A percentile compares a stretch with the other conserved stretches of the same genome.
These are phyloP conservation scores for Phyllostachys edulis DNA, from an alignment of 176 grass and related monocot genomes.

Conservation along the genomic window DNA sequence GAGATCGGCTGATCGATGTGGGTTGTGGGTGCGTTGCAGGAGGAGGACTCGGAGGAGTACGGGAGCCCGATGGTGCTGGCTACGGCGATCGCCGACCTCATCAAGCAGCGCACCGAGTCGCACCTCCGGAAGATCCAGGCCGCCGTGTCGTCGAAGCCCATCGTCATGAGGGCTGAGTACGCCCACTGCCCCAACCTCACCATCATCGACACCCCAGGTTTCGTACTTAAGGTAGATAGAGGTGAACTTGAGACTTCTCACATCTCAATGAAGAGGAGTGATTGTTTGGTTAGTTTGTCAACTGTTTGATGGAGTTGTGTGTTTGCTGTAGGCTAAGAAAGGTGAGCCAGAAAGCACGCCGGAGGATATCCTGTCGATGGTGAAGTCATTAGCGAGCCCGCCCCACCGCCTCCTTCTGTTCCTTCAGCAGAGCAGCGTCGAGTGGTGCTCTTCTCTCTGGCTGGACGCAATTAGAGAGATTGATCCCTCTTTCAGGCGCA, in stretches of 20 bases:
- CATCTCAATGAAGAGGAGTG: background rate
- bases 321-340: slow-evolving; percentile 77
- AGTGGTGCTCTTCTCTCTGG: slow-evolving; percentile 98
- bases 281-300: background rate
- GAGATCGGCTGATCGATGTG: slow-evolving; percentile 27
- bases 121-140: slow-evolving; percentile 74
- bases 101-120: slow-evolving; percentile 80
- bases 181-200: slow-evolving; percentile 98
- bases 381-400: slow-evolving; percentile 79
- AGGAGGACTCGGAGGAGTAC: slow-evolving; percentile 97
- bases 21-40: slow-evolving; percentile 44
- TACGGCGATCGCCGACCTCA: slow-evolving; percentile 81
- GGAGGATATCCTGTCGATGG: slow-evolving; percentile 85
- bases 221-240: slow-evolving; percentile 77
- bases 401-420: slow-evolving; percentile 93
- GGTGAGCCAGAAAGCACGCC: slow-evolving; percentile 90
- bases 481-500: slow-evolving; percentile 87
- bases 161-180: slow-evolving; percentile 98
- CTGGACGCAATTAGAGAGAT: slow-evolving; percentile 87
- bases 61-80: slow-evolving; percentile 67
- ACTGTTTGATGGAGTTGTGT: slow-evolving; percentile 22
- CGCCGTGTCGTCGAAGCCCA: slow-evolving; percentile 88
- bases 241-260: slow-evolving; percentile 2
- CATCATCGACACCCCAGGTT: slow-evolving; percentile 98
- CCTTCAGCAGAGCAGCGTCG: slow-evolving; percentile 97